Evolutionary conservation across 768 basidiomycete genomes (phyloP).

Genomic region (Tulasnella calospora): DNA sequence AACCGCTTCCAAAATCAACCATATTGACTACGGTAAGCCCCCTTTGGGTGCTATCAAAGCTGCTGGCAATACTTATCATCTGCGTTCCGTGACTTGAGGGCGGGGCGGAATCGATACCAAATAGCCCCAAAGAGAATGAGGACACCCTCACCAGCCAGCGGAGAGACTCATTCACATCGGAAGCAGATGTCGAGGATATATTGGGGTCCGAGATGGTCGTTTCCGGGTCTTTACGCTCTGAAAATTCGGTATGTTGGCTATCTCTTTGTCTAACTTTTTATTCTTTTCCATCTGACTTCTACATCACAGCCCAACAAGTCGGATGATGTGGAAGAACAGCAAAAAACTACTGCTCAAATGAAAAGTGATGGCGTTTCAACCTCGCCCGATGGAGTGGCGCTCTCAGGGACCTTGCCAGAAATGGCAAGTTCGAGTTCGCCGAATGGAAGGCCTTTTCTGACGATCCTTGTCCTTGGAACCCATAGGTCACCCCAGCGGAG

Average conservation of each 20-base stretch:
- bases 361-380: neutral
- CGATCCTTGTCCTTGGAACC: neutral
- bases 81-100: neutral
- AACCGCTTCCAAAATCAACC: neutral
- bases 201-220: neutral
- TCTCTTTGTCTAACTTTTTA: neutral
- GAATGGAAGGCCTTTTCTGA: neutral
- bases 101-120: neutral
- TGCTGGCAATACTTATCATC: neutral
- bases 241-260: neutral
- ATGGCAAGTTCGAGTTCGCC: neutral
- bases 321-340: neutral
- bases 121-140: neutral
- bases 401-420: neutral
- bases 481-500: neutral
- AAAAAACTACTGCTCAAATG: neutral
- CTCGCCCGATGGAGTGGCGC: neutral
- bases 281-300: neutral
- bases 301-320: neutral
- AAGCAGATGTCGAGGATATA: neutral
- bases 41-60: neutral
- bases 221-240: neutral
- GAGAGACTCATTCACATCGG: neutral
- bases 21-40: neutral
- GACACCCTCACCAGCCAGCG: neutral